A percentile compares a stretch with the other conserved stretches of the same genome.
Evolutionary conservation across 2,329 filamentous ascomycete species (phyloP).

Genomic region (Aspergillus quadrilineatus): DNA sequence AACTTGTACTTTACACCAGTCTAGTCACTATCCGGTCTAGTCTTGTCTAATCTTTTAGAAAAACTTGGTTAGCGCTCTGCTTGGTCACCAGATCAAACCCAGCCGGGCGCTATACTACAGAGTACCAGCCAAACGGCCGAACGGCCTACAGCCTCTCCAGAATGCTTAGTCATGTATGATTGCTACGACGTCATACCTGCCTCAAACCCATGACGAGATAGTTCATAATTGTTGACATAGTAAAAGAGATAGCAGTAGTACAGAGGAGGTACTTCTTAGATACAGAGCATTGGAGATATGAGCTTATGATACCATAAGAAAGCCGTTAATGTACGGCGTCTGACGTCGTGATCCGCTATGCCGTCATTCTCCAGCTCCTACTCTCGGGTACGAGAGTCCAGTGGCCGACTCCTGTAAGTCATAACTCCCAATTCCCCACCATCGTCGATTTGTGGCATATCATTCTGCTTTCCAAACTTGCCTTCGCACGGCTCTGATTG

Average conservation of each 20-base stretch:
- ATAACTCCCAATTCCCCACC: constrained; percentile 5
- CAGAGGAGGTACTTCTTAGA: background rate
- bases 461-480: constrained; percentile 6
- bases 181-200: constrained; percentile 13
- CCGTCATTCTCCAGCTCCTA: background rate
- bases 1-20: background rate
- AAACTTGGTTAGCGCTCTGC: background rate
- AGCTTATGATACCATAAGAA: constrained; percentile 1
- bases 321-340: background rate
- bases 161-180: constrained; percentile 16
- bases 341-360: constrained; percentile 8
- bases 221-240: background rate
- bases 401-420: constrained; percentile 1
- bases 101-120: background rate
- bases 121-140: background rate
- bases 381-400: background rate
- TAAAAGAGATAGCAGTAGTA: background rate
- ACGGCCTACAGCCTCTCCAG: background rate
- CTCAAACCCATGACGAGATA: constrained; percentile 5
- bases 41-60: background rate
- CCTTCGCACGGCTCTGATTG: background rate
- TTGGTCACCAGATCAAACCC: background rate
- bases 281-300: background rate
- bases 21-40: background rate
- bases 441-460: background rate